Conservation (phyloP, 2,329 filamentous ascomycete species). For the Cordyceps militaris region DNA sequence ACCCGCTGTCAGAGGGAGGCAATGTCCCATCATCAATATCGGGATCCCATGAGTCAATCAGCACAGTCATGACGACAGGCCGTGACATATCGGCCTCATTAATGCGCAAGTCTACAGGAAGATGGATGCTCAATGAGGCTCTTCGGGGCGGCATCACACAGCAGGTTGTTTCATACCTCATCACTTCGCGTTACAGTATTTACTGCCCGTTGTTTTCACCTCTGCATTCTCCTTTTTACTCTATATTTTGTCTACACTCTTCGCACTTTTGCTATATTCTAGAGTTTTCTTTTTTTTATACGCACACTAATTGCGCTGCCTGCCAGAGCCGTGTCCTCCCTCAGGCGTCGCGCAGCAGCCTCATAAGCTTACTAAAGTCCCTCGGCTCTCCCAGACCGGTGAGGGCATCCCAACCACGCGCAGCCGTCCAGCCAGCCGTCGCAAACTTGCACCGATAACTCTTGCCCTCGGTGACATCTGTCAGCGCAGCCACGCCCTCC, state of each 20-base stretch:
- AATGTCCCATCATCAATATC: not conserved
- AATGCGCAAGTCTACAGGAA: not conserved
- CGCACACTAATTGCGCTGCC: no score
- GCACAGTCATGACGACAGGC: not conserved
- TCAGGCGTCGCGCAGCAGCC: not conserved
- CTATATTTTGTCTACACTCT: no score
- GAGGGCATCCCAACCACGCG: slow-evolving; percentile 12
- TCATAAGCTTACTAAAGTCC: slow-evolving; percentile 9
- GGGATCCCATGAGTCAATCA: not conserved
- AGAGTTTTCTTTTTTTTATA: no score
- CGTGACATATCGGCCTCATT: not conserved
- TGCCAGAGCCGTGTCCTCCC: not conserved
- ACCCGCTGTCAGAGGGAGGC: not conserved
- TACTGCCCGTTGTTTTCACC: no score
- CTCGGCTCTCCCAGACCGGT: slow-evolving; percentile 8
- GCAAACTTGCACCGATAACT: slow-evolving; percentile 8
- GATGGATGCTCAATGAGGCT: not conserved
- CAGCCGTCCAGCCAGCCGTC: slow-evolving; percentile 9
- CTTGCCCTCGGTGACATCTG: not conserved
- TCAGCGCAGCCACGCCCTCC: not conserved
- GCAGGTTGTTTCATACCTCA: not conserved
- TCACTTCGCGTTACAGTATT: no score
- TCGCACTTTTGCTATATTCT: no score
- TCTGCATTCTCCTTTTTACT: no score
- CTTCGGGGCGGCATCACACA: not conserved